Conservation (phyloP, 441 rosid species). For the Omphalea diandra region DNA sequence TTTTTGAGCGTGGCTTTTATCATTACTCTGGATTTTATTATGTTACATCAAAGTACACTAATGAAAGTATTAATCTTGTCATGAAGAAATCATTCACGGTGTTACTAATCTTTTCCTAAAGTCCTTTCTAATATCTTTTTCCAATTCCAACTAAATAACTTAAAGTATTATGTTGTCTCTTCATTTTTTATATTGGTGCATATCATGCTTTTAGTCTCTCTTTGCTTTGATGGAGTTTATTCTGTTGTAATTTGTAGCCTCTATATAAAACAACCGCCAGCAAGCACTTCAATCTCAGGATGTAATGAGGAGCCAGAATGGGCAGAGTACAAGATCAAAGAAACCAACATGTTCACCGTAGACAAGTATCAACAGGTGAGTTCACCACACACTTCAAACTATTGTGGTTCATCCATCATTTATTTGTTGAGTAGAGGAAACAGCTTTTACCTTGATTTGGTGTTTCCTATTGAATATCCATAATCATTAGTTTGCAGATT, state of each 20-base stretch:
- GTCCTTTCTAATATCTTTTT: neutral
- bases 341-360: slow-evolving; percentile 85
- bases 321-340: slow-evolving; percentile 93
- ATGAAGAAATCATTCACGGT: neutral
- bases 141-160: too few species aligned
- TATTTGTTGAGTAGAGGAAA: neutral
- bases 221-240: slow-evolving; percentile 6
- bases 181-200: neutral
- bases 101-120: neutral
- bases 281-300: slow-evolving; percentile 52
- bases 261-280: slow-evolving; percentile 73
- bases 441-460: slow-evolving; percentile 5
- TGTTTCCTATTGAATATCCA: slow-evolving; percentile 39
- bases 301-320: slow-evolving; percentile 70
- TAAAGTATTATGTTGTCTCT: too few species aligned
- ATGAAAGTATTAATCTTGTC: neutral
- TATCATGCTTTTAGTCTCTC: neutral
- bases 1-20: neutral
- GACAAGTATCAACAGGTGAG: slow-evolving; percentile 92
- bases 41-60: neutral
- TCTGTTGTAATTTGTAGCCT: slow-evolving; percentile 42
- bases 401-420: neutral
- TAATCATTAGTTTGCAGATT: slow-evolving; percentile 80
- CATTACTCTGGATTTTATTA: neutral
- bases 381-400: slow-evolving; percentile 14